A percentile compares a stretch with the other conserved stretches of the same genome.
These are phyloP conservation scores for Psidium friedrichsthalianum DNA, from an alignment of 345 rosid species.

Conservation along the genomic window DNA sequence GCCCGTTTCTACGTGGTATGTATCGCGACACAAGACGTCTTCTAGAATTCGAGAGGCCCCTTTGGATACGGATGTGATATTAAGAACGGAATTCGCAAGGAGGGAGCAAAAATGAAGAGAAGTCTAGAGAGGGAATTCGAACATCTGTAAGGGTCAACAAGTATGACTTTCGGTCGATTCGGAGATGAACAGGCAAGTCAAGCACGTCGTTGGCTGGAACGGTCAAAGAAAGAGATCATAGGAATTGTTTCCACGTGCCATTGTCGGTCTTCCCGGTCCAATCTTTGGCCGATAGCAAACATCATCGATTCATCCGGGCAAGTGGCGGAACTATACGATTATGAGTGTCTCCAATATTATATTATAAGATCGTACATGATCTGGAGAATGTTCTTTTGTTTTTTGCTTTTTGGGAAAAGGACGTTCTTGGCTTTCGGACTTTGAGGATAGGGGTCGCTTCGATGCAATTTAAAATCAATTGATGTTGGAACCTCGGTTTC, in stretches of 20 bases:
- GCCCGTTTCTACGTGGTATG: fast-evolving
- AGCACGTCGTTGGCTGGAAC: background rate
- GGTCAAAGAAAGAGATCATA: background rate
- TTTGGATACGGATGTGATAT: background rate
- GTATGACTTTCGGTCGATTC: background rate
- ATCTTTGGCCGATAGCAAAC: background rate
- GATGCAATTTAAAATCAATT: no score
- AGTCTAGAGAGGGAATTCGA: background rate
- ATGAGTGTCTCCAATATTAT: background rate
- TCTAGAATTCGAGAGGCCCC: background rate
- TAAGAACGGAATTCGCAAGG: background rate
- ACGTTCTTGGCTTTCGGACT: no score
- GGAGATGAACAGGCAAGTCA: background rate
- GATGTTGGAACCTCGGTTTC: no score
- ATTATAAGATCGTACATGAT: background rate
- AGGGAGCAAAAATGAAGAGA: background rate
- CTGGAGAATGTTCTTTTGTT: no score
- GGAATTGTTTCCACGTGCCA: background rate
- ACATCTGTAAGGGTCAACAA: background rate
- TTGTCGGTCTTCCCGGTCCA: background rate
- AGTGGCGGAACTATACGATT: background rate
- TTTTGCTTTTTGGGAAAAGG: no score
- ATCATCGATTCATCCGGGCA: background rate
- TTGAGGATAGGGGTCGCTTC: no score
- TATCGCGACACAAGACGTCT: fast-evolving